Evolutionary conservation across 768 basidiomycete genomes (phyloP).

Genomic region (Psilocybe cyanescens): DNA sequence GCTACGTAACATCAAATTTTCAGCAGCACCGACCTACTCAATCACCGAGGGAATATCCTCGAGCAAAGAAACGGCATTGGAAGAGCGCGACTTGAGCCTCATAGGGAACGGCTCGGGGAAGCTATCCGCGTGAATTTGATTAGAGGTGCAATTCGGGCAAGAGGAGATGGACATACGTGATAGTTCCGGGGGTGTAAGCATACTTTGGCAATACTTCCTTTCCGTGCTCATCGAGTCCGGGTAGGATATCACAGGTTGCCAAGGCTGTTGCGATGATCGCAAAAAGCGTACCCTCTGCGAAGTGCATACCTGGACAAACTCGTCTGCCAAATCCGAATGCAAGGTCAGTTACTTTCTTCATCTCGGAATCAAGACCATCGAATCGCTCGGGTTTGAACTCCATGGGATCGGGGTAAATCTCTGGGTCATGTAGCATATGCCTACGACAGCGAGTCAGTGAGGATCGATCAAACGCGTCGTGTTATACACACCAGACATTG

Average conservation of each 20-base stretch:
- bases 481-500: constrained; percentile 18
- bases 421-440: constrained; percentile 29
- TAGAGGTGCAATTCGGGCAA: background rate
- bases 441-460: background rate
- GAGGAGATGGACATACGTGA: constrained; percentile 12
- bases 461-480: background rate
- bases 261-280: constrained; percentile 31
- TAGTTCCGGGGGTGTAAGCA: constrained; percentile 17
- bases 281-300: constrained; percentile 32
- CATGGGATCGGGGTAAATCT: constrained; percentile 25
- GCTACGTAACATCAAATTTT: no score
- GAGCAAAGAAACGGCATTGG: background rate
- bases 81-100: background rate
- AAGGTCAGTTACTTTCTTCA: constrained; percentile 19
- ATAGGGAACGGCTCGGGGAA: constrained; percentile 1
- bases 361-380: constrained; percentile 25
- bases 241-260: constrained; percentile 33
- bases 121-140: background rate
- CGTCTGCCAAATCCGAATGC: constrained; percentile 41
- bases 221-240: constrained; percentile 29
- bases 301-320: constrained; percentile 42
- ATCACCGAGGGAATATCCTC: background rate
- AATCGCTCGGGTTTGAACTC: constrained; percentile 29
- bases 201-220: constrained; percentile 24
- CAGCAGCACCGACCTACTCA: background rate